Evolutionary conservation across 2,329 filamentous ascomycete species (phyloP).

Genomic region (Xylariaceae sp.): DNA sequence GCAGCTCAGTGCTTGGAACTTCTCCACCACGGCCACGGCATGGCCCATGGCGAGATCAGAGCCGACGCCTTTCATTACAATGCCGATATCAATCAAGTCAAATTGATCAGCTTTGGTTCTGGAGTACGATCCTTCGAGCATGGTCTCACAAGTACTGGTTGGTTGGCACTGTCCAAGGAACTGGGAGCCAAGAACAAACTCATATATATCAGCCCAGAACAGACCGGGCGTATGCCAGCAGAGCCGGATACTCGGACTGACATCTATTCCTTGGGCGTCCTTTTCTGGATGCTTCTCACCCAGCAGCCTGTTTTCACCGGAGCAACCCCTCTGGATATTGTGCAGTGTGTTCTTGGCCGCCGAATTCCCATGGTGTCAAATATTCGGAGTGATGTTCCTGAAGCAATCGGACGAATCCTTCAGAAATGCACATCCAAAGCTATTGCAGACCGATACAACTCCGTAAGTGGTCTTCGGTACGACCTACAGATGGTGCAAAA

Average conservation of each 20-base stretch:
- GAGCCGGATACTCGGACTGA: constrained; percentile 91
- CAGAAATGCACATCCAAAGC: constrained; percentile 90
- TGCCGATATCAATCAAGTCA: constrained; percentile 64
- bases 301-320: constrained; percentile 78
- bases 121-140: constrained; percentile 87
- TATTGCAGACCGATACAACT: constrained; percentile 84
- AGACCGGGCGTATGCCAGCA: constrained; percentile 87
- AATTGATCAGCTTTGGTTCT: constrained; percentile 80
- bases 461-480: constrained; percentile 77
- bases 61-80: constrained; percentile 90
- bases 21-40: constrained; percentile 81
- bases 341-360: constrained; percentile 80
- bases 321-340: constrained; percentile 77
- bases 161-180: constrained; percentile 79
- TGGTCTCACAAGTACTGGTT: constrained; percentile 78
- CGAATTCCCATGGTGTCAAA: constrained; percentile 73
- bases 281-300: constrained; percentile 83
- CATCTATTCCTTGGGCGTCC: constrained; percentile 84
- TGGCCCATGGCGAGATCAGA: constrained; percentile 86
- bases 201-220: constrained; percentile 88
- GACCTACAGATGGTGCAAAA: constrained; percentile 73
- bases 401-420: constrained; percentile 76
- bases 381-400: constrained; percentile 77
- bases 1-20: constrained; percentile 82
- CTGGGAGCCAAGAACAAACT: constrained; percentile 84